Evolutionary conservation across 2,329 filamentous ascomycete genomes (phyloP), one percentile per base, ranked within the genome.

Genomic region (Colletotrichum godetiae): DNA sequence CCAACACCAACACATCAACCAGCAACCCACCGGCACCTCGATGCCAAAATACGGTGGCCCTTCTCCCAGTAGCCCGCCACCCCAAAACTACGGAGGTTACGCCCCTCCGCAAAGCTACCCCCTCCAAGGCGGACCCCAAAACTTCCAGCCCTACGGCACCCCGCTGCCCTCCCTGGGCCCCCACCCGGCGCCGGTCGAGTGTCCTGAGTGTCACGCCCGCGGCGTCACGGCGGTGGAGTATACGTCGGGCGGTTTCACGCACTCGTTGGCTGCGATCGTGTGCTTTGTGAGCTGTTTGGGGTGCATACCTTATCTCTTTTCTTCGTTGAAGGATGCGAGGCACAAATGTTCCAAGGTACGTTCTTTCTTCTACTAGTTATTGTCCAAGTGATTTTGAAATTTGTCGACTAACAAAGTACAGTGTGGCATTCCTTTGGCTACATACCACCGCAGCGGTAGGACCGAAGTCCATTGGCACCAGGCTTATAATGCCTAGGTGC

Each of bases 391-490:
- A 19, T 31, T 8, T 7, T 2, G 6, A 55, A 15, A n/a, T 19
- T n/a, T 1, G 13, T 15, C 0, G 6, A n/a, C 68, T 77, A 64
- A 76, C 71, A 55, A 24, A 6, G n/a, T 19, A 22, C 27, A 78
- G 76, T 78, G 77, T 42, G 74, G 75, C 2, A 73, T 76, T n/a
- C 72, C 75, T 29, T 75, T 78, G 13, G 77, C 77, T 5, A 75
- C 75, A n/a, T 78, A 77, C 56, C 77, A 78, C 46, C 76, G 77
- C 8, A 78, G 76, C 31, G 77, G 77, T 29, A 72, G 76, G 31
- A 78, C 77, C 13, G 76, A 78, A 57, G 73, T 77, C 7, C 74
- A 78, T 24, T 74, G 76, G 53, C 76, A 75, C 33, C 56, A 58
- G 22, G 64, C 69, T 3, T 66, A 64, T 19, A 49, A 67, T 15